These are phyloP conservation scores for Ceratobasidium papillatum DNA, from an alignment of 1,284 basidiomycete species.

Conservation along the genomic window DNA sequence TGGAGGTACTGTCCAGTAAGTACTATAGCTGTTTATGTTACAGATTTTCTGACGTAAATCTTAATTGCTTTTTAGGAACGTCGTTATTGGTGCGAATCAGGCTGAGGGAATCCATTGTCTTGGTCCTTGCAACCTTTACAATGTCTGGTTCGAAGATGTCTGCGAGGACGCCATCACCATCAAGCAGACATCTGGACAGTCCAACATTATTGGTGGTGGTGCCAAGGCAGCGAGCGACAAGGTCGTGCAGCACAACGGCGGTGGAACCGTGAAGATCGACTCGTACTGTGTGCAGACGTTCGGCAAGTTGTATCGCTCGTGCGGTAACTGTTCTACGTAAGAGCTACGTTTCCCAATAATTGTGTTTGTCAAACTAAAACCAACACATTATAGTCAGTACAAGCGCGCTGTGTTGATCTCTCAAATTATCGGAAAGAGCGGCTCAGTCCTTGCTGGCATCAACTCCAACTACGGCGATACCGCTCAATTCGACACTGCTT, in stretches of 20 bases:
- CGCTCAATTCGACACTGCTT: constrained; percentile 25
- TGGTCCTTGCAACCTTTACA: constrained; percentile 55
- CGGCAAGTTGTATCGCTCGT: constrained; percentile 42
- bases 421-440: constrained; percentile 33
- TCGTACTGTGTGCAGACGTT: constrained; percentile 31
- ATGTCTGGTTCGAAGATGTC: constrained; percentile 46
- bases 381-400: constrained; percentile 37
- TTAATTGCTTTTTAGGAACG: constrained; percentile 48
- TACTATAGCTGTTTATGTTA: background rate
- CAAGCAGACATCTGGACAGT: constrained; percentile 27
- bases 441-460: constrained; percentile 29
- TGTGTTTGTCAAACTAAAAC: background rate
- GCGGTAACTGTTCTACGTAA: constrained; percentile 41
- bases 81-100: constrained; percentile 56
- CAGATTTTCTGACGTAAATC: background rate
- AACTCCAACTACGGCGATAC: constrained; percentile 41
- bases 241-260: constrained; percentile 42
- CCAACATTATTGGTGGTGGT: constrained; percentile 39
- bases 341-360: background rate
- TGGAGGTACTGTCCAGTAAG: constrained; percentile 51
- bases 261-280: constrained; percentile 32
- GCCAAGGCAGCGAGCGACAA: constrained; percentile 40
- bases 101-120: constrained; percentile 50
- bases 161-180: constrained; percentile 44
- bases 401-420: constrained; percentile 48